Percentiles rank a stretch among this genome's conserved stretches.
Evolutionary conservation across 2,329 filamentous ascomycete species (phyloP).

Genomic region (Xylariaceae sp.): DNA sequence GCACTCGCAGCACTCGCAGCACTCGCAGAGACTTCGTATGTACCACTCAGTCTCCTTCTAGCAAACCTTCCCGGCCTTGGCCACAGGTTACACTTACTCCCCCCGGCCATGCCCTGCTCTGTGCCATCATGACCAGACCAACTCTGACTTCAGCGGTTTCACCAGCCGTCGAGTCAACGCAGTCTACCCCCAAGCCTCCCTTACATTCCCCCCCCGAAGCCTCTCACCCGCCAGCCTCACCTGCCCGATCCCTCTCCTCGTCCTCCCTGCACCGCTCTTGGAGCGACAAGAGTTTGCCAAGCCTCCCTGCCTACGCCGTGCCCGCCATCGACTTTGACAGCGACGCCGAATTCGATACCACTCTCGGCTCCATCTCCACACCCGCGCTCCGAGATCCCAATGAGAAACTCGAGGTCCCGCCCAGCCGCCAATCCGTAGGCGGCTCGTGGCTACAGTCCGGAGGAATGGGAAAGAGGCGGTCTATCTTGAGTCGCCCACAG

Average conservation of each 20-base stretch:
- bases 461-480: constrained; percentile 38
- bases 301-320: constrained; percentile 45
- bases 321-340: constrained; percentile 50
- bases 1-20: no score
- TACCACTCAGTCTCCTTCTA: no score
- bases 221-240: constrained; percentile 10
- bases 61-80: no score
- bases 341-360: constrained; percentile 45
- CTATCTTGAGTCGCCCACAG: constrained; percentile 46
- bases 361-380: constrained; percentile 37
- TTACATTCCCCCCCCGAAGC: constrained; percentile 30
- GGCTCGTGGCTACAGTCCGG: constrained; percentile 25
- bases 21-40: no score
- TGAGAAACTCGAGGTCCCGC: constrained; percentile 23
- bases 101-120: not conserved
- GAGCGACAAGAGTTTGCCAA: constrained; percentile 34
- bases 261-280: constrained; percentile 19
- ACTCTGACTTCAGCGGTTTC: constrained; percentile 37
- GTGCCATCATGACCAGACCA: constrained; percentile 40
- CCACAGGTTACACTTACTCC: not conserved
- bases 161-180: constrained; percentile 37
- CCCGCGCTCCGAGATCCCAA: constrained; percentile 21
- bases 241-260: constrained; percentile 10
- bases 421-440: constrained; percentile 22
- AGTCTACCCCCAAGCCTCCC: constrained; percentile 27